Evolutionary conservation across 2,329 filamentous ascomycete species (phyloP).

Genomic region (Cytospora schulzeri): DNA sequence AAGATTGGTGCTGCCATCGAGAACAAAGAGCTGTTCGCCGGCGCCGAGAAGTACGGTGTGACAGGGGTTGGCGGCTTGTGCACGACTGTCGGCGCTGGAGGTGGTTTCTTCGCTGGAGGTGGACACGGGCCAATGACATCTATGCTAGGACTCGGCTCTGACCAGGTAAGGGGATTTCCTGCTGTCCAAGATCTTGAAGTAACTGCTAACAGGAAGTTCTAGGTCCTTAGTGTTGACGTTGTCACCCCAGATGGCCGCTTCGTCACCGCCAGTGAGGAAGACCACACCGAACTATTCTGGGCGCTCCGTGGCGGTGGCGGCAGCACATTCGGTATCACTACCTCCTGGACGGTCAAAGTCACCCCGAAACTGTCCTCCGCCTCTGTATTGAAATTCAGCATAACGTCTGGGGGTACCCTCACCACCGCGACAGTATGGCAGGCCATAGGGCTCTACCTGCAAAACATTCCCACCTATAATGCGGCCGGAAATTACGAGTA

Average conservation of each 20-base stretch:
- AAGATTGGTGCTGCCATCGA: slow-evolving; percentile 58
- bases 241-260: slow-evolving; percentile 49
- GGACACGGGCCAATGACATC: slow-evolving; percentile 57
- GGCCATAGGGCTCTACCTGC: slow-evolving; percentile 31
- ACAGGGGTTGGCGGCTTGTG: slow-evolving; percentile 55
- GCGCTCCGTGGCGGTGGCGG: slow-evolving; percentile 51
- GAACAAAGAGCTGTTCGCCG: slow-evolving; percentile 52
- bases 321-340: slow-evolving; percentile 40
- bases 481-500: no score
- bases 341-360: slow-evolving; percentile 28
- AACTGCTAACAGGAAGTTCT: slow-evolving; percentile 24
- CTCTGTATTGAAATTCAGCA: no score
- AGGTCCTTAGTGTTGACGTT: slow-evolving; percentile 50
- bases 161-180: slow-evolving; percentile 41
- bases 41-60: slow-evolving; percentile 49
- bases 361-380: slow-evolving; percentile 42
- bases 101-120: slow-evolving; percentile 51
- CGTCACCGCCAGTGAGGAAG: slow-evolving; percentile 43
- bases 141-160: slow-evolving; percentile 52
- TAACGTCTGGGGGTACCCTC: slow-evolving; percentile 32
- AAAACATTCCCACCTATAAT: slow-evolving; percentile 34
- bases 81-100: slow-evolving; percentile 54
- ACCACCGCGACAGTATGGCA: no score
- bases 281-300: slow-evolving; percentile 52
- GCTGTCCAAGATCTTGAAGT: no score